These are phyloP conservation scores for Leishmania guyanensis DNA, from an alignment of 208 protist genomes.

Conservation along the genomic window DNA sequence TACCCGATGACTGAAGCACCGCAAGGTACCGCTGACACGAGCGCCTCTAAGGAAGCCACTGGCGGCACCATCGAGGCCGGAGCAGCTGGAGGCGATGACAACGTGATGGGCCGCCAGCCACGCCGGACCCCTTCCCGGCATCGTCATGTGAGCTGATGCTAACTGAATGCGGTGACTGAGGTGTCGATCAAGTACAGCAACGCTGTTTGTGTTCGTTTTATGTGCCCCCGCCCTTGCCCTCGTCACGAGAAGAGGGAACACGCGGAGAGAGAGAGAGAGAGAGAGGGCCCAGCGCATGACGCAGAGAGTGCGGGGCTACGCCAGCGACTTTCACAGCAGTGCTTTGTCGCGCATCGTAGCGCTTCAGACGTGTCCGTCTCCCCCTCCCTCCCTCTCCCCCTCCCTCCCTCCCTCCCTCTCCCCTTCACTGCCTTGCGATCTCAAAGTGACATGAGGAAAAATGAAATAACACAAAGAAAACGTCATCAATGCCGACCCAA, in stretches of 20 bases:
- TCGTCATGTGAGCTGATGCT: slow-evolving; percentile 11
- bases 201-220: neutral
- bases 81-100: neutral
- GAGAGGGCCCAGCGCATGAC: neutral
- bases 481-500: no score
- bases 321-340: neutral
- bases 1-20: neutral
- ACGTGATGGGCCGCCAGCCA: slow-evolving; percentile 2
- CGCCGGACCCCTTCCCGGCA: slow-evolving; percentile 22
- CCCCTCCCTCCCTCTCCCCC: neutral
- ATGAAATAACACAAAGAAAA: neutral
- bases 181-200: neutral
- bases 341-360: neutral
- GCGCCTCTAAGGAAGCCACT: neutral
- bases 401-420: neutral
- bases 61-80: neutral
- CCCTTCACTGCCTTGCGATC: neutral
- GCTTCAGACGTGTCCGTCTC: neutral
- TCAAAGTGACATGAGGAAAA: neutral
- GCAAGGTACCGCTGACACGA: neutral
- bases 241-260: neutral
- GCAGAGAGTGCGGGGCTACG: neutral
- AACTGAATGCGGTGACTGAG: neutral
- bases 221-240: neutral
- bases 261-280: neutral